Percentiles rank a stretch among this genome's conserved stretches.
Evolutionary conservation across 306 rosid species (phyloP).

Genomic region (Datisca glomerata): DNA sequence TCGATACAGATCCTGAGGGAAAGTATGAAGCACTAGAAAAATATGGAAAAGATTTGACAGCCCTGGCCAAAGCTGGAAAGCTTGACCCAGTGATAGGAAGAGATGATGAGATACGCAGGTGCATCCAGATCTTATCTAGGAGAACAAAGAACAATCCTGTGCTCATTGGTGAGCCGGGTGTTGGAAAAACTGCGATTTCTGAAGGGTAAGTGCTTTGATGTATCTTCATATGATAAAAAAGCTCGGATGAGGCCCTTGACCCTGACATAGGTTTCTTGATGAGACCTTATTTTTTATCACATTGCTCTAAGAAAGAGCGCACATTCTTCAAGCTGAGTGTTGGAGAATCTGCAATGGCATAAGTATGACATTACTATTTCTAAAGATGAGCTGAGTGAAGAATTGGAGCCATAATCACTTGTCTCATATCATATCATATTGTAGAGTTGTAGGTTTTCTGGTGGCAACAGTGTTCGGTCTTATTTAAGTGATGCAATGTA

Average conservation of each 20-base stretch:
- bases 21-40: conserved; percentile 91
- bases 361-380: too few relatives aligned
- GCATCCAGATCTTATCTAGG: conserved; percentile 97
- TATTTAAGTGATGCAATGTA: too few relatives aligned
- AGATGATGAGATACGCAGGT: conserved; percentile 97
- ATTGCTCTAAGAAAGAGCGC: too few relatives aligned
- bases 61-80: conserved; percentile 89
- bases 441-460: too few relatives aligned
- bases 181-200: conserved; percentile 95
- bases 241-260: background rate
- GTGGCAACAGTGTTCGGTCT: too few relatives aligned
- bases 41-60: conserved; percentile 96
- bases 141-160: conserved; percentile 99
- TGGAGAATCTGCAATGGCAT: too few relatives aligned
- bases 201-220: conserved; percentile 63
- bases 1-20: conserved; percentile 89
- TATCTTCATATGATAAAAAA: background rate
- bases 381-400: too few relatives aligned
- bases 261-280: too few relatives aligned
- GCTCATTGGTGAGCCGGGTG: conserved; percentile 98
- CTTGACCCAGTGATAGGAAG: conserved; percentile 99
- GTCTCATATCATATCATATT: too few relatives aligned
- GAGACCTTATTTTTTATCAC: too few relatives aligned
- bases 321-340: too few relatives aligned
- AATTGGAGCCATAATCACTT: too few relatives aligned